A percentile compares a stretch with the other conserved stretches of the same genome.
Conservation (phyloP, 2,329 filamentous ascomycete species). For the Sclerotinia glacialis region DNA sequence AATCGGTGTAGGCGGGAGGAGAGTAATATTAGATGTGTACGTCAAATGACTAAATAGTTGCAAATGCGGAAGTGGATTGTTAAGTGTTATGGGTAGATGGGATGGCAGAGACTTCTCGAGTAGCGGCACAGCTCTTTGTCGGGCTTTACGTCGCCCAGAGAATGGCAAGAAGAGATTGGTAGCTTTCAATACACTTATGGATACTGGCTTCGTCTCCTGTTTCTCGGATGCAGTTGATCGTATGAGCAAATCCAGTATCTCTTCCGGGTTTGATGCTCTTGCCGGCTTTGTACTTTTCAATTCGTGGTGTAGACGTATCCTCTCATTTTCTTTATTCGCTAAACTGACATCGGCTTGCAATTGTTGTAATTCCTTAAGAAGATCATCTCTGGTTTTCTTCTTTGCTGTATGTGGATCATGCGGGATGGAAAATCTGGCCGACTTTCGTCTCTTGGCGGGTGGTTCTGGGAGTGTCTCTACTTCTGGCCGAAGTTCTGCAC, state of each 20-base stretch:
- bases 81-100: conserved; percentile 61
- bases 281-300: conserved; percentile 41
- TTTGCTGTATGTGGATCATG: conserved; percentile 45
- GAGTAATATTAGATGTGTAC: conserved; percentile 54
- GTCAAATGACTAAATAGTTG: conserved; percentile 68
- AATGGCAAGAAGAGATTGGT: conserved; percentile 39
- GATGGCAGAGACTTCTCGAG: conserved; percentile 50
- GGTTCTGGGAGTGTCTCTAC: conserved; percentile 5
- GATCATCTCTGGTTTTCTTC: conserved; percentile 50
- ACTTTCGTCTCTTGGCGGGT: conserved; percentile 31
- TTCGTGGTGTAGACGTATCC: conserved; percentile 47
- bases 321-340: conserved; percentile 57
- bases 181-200: conserved; percentile 36
- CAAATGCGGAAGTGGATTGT: conserved; percentile 66
- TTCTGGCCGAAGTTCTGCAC: conserved; percentile 23
- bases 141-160: conserved; percentile 27
- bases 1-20: conserved; percentile 41
- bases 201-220: conserved; percentile 25
- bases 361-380: conserved; percentile 54
- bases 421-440: conserved; percentile 33
- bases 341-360: conserved; percentile 59
- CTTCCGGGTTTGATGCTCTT: conserved; percentile 45
- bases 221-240: conserved; percentile 30
- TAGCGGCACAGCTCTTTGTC: conserved; percentile 38
- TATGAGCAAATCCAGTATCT: conserved; percentile 33